Conservation (phyloP, 2,329 filamentous ascomycete genomes). For the Fusarium sp. region DNA sequence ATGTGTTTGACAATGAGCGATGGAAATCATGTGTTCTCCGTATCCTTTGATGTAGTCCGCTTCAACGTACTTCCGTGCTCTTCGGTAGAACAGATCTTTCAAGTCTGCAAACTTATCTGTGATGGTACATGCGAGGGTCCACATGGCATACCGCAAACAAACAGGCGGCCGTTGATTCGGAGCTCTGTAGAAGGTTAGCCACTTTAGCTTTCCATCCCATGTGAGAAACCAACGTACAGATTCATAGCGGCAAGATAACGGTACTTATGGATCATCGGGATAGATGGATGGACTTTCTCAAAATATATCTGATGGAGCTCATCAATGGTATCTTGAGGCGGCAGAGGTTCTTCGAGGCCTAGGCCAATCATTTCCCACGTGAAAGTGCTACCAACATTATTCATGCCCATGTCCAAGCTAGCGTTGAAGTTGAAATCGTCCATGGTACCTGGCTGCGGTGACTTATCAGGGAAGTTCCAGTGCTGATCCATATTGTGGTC, state of each 20-base stretch:
- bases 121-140: constrained; percentile 90
- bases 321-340: constrained; percentile 75
- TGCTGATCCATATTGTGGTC: constrained; percentile 63
- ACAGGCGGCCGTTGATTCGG: constrained; percentile 88
- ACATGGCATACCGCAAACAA: constrained; percentile 92
- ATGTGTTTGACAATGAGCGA: constrained; percentile 90
- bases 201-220: background rate
- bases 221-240: constrained; percentile 64
- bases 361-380: constrained; percentile 83
- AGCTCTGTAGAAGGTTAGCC: constrained; percentile 61
- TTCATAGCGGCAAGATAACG: constrained; percentile 92
- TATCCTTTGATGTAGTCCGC: constrained; percentile 92
- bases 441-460: constrained; percentile 62
- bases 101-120: constrained; percentile 84
- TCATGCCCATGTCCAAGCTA: constrained; percentile 64
- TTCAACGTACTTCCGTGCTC: constrained; percentile 91
- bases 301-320: constrained; percentile 93
- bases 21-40: constrained; percentile 87
- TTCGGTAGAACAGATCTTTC: constrained; percentile 89
- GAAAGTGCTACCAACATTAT: constrained; percentile 68
- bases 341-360: constrained; percentile 70
- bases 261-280: constrained; percentile 90
- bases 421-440: constrained; percentile 71
- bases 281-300: constrained; percentile 85
- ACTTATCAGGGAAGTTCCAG: constrained; percentile 69